Conservation (phyloP, 1,284 basidiomycete genomes). For the Albatrellus sp. region DNA sequence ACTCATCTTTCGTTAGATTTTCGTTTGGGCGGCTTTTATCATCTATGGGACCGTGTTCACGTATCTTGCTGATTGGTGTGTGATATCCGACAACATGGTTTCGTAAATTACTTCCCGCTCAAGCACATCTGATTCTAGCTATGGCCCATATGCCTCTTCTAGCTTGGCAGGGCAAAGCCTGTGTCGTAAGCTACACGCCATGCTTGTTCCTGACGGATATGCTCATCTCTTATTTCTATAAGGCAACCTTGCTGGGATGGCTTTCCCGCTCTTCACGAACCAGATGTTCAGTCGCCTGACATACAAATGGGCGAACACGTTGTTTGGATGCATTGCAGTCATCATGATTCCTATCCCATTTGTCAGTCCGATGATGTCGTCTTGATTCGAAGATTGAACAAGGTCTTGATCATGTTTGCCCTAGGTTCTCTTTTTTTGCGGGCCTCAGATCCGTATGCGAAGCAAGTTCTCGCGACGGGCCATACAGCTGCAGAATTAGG, state of each 20-base stretch:
- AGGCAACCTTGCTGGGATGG: constrained; percentile 46
- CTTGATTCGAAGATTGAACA: too few species aligned
- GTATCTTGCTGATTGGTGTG: constrained; percentile 64
- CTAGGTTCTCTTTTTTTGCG: constrained; percentile 49
- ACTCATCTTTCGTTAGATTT: constrained; percentile 9
- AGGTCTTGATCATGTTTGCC: not conserved
- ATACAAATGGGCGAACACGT: constrained; percentile 60
- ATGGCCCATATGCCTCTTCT: constrained; percentile 64
- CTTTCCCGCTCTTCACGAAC: constrained; percentile 52
- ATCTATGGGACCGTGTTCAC: constrained; percentile 58
- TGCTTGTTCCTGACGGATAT: not conserved
- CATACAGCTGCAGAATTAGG: constrained; percentile 3
- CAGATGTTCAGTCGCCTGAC: constrained; percentile 47
- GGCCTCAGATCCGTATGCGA: constrained; percentile 43
- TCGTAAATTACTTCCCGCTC: too few species aligned
- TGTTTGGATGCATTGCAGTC: constrained; percentile 50
- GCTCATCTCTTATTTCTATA: not conserved
- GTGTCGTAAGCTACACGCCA: constrained; percentile 31
- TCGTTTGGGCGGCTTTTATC: constrained; percentile 42
- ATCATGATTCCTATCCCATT: constrained; percentile 58
- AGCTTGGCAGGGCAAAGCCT: constrained; percentile 71
- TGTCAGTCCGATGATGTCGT: constrained; percentile 24
- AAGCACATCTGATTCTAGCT: constrained; percentile 24
- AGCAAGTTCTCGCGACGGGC: constrained; percentile 42
- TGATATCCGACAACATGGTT: constrained; percentile 1